These are phyloP conservation scores for Vachellia collinsii DNA, from an alignment of 306 rosid genomes.

Conservation along the genomic window DNA sequence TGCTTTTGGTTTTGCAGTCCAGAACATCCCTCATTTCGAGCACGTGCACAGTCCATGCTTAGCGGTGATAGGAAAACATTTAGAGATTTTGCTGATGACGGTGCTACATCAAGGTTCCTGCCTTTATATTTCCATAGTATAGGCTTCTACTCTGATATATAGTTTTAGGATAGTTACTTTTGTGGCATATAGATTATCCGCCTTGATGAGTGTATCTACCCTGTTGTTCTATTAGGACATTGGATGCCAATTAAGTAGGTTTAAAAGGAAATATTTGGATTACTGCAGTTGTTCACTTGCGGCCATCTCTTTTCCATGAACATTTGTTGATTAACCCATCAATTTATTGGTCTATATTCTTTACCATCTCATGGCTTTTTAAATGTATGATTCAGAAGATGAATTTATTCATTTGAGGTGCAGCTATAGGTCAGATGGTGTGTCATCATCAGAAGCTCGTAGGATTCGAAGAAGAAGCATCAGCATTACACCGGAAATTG, in stretches of 20 bases:
- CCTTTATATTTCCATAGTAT: conserved; percentile 35
- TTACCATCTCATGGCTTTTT: conserved; percentile 19
- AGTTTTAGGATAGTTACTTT: conserved; percentile 3
- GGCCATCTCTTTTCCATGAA: conserved; percentile 5
- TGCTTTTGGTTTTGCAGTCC: conserved; percentile 75
- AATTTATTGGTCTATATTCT: conserved; percentile 15
- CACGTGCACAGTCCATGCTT: conserved; percentile 92
- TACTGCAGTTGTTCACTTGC: conserved; percentile 1
- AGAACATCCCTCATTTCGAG: conserved; percentile 91
- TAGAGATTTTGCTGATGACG: conserved; percentile 85
- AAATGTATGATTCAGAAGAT: conserved; percentile 28
- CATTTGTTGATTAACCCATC: conserved; percentile 22
- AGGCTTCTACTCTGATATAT: conserved; percentile 22
- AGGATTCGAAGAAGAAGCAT: conserved; percentile 96
- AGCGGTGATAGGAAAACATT: conserved; percentile 86
- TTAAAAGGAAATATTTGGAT: conserved; percentile 15
- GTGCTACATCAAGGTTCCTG: conserved; percentile 83
- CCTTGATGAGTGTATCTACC: no score
- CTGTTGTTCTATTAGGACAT: no score
- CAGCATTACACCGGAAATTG: conserved; percentile 97
- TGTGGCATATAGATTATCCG: no score
- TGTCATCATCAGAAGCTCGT: conserved; percentile 79
- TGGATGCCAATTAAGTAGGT: no score
- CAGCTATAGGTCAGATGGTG: conserved; percentile 80
- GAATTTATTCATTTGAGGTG: conserved; percentile 36